Evolutionary conservation across 2,329 filamentous ascomycete genomes (phyloP).

Genomic region (Pseudocercospora musae): DNA sequence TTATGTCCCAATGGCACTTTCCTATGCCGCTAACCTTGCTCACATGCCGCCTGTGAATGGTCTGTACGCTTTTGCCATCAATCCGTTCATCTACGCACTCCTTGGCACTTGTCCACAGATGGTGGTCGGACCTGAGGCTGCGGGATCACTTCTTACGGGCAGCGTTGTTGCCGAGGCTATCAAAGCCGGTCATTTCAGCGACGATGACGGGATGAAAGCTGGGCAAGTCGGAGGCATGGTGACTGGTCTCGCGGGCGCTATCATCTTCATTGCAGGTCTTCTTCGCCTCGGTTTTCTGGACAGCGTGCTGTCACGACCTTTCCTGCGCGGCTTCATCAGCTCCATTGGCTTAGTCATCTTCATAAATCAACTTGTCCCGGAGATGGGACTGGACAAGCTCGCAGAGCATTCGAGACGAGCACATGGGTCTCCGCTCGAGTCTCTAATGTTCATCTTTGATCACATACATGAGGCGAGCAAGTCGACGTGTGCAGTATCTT

Average conservation of each 20-base stretch:
- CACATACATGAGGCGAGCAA: constrained; percentile 66
- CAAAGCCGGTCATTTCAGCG: constrained; percentile 61
- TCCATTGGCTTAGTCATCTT: constrained; percentile 96
- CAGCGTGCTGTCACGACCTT: constrained; percentile 87
- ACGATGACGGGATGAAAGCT: constrained; percentile 68
- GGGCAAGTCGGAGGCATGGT: constrained; percentile 84
- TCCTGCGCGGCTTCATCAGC: constrained; percentile 91
- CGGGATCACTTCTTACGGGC: constrained; percentile 85
- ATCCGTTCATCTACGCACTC: constrained; percentile 84
- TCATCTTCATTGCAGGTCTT: constrained; percentile 82
- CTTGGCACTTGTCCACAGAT: constrained; percentile 89
- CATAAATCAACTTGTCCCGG: constrained; percentile 89
- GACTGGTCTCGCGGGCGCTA: constrained; percentile 80
- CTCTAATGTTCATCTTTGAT: constrained; percentile 72
- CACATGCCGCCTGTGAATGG: constrained; percentile 93
- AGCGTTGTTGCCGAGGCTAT: constrained; percentile 78
- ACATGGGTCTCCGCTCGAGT: constrained; percentile 83
- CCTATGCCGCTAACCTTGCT: constrained; percentile 84
- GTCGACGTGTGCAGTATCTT: constrained; percentile 73
- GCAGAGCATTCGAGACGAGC: constrained; percentile 64
- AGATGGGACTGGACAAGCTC: constrained; percentile 69
- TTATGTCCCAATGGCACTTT: constrained; percentile 96
- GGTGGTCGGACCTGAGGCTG: constrained; percentile 91
- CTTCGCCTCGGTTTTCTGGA: constrained; percentile 88
- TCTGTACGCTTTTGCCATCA: constrained; percentile 90